Evolutionary conservation across 768 basidiomycete genomes (phyloP).

Genomic region (Lactarius sanguifluus): DNA sequence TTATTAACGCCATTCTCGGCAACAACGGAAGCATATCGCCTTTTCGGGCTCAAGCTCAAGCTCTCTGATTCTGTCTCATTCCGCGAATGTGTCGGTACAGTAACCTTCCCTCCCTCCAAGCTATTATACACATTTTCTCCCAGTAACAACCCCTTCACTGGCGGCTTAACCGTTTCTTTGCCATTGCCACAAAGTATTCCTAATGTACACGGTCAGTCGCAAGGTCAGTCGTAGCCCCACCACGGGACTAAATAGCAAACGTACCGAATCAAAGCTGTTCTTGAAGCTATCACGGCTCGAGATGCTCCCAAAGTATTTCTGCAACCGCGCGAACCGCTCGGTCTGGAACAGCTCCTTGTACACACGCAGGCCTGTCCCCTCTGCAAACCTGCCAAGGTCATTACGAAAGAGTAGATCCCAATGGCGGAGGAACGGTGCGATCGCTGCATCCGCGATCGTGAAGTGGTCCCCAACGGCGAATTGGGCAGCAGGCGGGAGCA

Average conservation of each 20-base stretch:
- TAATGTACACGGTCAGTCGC: neutral
- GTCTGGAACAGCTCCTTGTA: slow-evolving; percentile 41
- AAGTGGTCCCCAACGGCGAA: slow-evolving; percentile 45
- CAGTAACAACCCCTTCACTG: neutral
- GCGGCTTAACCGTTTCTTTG: neutral
- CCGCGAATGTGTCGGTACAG: too few species aligned
- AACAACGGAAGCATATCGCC: too few species aligned
- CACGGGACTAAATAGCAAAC: slow-evolving; percentile 27
- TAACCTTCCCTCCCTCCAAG: neutral
- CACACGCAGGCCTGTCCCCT: slow-evolving; percentile 43
- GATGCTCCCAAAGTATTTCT: slow-evolving; percentile 46
- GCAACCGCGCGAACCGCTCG: slow-evolving; percentile 47
- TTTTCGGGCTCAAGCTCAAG: too few species aligned
- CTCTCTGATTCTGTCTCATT: too few species aligned
- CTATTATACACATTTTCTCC: neutral
- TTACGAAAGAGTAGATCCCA: slow-evolving; percentile 43
- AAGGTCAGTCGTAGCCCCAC: neutral
- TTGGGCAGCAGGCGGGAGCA: slow-evolving; percentile 44
- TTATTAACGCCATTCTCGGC: too few species aligned
- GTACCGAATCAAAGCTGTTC: slow-evolving; percentile 50
- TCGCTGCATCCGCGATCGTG: slow-evolving; percentile 58
- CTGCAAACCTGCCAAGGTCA: slow-evolving; percentile 49
- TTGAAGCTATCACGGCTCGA: slow-evolving; percentile 51
- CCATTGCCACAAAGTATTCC: neutral
- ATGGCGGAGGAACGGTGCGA: slow-evolving; percentile 58